These are phyloP conservation scores for Xylariaceae sp. DNA, from an alignment of 2,329 filamentous ascomycete genomes.

Conservation along the genomic window DNA sequence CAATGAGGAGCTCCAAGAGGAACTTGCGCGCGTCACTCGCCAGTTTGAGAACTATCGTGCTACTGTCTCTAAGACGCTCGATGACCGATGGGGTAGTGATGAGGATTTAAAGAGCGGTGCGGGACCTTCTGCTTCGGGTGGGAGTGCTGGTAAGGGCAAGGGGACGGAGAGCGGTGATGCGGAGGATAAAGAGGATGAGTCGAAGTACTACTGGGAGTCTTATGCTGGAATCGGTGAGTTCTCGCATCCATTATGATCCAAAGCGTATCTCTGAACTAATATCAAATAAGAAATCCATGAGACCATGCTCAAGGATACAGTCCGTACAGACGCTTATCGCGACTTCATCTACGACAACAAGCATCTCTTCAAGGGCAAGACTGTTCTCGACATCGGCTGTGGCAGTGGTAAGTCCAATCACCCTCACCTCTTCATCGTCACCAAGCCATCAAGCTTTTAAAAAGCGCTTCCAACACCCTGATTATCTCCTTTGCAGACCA, in stretches of 20 bases:
- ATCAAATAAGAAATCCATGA: conserved; percentile 70
- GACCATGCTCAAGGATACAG: conserved; percentile 86
- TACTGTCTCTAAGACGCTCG: conserved; percentile 62
- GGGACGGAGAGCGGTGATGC: conserved; percentile 25
- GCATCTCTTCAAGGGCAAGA: conserved; percentile 77
- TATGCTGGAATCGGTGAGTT: conserved; percentile 56
- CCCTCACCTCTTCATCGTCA: background rate
- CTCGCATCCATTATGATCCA: background rate
- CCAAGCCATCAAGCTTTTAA: too few relatives aligned
- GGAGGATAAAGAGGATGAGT: conserved; percentile 35
- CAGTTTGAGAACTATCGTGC: conserved; percentile 64
- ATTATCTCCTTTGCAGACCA: background rate
- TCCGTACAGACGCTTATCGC: conserved; percentile 86
- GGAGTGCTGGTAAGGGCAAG: conserved; percentile 25
- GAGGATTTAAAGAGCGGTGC: conserved; percentile 30
- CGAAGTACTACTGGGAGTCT: conserved; percentile 56
- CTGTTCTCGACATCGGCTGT: conserved; percentile 87
- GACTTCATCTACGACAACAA: conserved; percentile 96
- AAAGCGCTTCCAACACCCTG: too few relatives aligned
- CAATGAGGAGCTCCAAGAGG: conserved; percentile 55
- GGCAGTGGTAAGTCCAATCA: conserved; percentile 53
- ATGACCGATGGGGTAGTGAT: conserved; percentile 59
- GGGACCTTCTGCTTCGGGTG: conserved; percentile 22
- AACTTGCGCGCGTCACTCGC: conserved; percentile 54
- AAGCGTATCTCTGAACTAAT: background rate